Percentiles rank a stretch among this genome's conserved stretches.
These are phyloP conservation scores for Castanea mollissima DNA, from an alignment of 306 rosid genomes.

Conservation along the genomic window DNA sequence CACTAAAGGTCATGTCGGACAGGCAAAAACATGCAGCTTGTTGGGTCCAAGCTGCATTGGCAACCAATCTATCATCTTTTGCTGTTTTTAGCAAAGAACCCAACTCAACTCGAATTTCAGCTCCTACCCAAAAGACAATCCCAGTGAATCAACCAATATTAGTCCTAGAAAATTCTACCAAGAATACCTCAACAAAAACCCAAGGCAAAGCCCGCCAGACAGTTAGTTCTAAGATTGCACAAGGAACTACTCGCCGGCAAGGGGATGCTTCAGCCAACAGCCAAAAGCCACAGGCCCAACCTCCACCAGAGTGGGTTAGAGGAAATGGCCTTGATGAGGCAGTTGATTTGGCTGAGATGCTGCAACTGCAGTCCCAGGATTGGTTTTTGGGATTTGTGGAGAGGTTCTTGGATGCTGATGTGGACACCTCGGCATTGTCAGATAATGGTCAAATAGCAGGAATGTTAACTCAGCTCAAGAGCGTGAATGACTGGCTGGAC, in stretches of 20 bases:
- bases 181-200: slow-evolving; percentile 49
- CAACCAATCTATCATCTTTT: slow-evolving; percentile 75
- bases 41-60: slow-evolving; percentile 90
- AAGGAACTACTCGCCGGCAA: slow-evolving; percentile 49
- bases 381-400: slow-evolving; percentile 88
- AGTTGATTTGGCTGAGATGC: slow-evolving; percentile 59
- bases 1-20: slow-evolving; percentile 50
- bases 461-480: slow-evolving; percentile 85
- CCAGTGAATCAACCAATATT: slow-evolving; percentile 52
- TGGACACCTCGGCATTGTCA: slow-evolving; percentile 59
- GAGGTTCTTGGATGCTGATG: slow-evolving; percentile 80
- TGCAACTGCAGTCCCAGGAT: slow-evolving; percentile 62
- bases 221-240: slow-evolving; percentile 43
- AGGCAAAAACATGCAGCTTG: slow-evolving; percentile 61
- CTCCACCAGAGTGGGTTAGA: slow-evolving; percentile 60
- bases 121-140: slow-evolving; percentile 48
- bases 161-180: slow-evolving; percentile 64
- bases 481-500: slow-evolving; percentile 92
- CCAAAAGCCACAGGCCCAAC: slow-evolving; percentile 63
- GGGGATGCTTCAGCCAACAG: slow-evolving; percentile 41
- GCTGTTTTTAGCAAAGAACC: slow-evolving; percentile 57
- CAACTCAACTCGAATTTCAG: slow-evolving; percentile 33
- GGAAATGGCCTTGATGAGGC: slow-evolving; percentile 73
- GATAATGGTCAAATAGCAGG: slow-evolving; percentile 90
- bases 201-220: slow-evolving; percentile 49